These are phyloP conservation scores for Collybiopsis luxurians DNA, from an alignment of 768 basidiomycete species.

Conservation along the genomic window DNA sequence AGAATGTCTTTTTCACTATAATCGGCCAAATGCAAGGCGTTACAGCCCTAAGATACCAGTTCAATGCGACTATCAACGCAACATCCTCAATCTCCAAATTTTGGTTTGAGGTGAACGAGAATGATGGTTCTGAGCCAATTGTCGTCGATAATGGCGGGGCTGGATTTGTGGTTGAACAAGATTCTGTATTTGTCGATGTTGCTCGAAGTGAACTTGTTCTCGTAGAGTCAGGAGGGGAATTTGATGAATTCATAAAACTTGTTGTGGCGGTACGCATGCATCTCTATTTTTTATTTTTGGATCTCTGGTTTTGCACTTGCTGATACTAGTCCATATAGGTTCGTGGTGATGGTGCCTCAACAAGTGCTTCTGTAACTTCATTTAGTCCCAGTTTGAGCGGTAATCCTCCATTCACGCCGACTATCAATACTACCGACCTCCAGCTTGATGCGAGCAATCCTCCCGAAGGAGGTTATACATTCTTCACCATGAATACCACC, in stretches of 20 bases:
- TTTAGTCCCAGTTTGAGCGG: too few species aligned
- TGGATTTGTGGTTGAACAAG: slow-evolving; percentile 41
- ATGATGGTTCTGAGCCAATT: slow-evolving; percentile 33
- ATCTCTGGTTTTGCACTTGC: too few species aligned
- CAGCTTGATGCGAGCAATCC: too few species aligned
- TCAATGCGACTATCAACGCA: slow-evolving; percentile 37
- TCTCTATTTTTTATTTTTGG: too few species aligned
- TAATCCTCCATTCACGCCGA: too few species aligned
- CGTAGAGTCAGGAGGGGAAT: neutral
- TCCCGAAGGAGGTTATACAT: neutral
- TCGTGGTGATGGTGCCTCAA: too few species aligned
- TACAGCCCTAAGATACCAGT: neutral
- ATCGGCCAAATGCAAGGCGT: slow-evolving; percentile 39
- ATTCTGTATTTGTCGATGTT: slow-evolving; percentile 35
- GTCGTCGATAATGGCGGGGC: slow-evolving; percentile 39
- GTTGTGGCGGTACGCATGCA: too few species aligned
- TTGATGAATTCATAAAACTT: neutral
- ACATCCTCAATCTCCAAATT: slow-evolving; percentile 43
- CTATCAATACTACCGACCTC: too few species aligned
- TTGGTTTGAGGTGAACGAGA: slow-evolving; percentile 49
- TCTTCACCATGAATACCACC: neutral
- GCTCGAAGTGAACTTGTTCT: neutral
- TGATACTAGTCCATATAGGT: too few species aligned
- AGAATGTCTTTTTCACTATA: neutral
- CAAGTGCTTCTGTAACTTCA: too few species aligned